Conservation (phyloP, 2,329 filamentous ascomycete genomes). For the Bipolaris gigantea region DNA sequence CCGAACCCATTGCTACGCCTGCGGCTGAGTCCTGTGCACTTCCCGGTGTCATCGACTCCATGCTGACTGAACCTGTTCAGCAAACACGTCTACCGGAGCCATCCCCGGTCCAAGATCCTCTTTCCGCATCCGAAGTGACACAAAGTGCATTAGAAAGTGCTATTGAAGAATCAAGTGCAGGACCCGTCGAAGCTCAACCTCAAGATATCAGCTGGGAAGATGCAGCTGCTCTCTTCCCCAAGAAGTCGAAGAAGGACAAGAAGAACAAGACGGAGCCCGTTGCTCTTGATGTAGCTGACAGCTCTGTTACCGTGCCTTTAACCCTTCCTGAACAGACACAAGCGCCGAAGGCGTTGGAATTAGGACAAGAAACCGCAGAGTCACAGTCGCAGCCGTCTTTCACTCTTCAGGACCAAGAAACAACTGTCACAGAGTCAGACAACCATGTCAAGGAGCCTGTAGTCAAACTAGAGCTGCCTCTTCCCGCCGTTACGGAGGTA, state of each 20-base stretch:
- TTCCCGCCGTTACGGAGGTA: neutral
- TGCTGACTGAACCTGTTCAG: neutral
- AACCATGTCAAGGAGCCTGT: neutral
- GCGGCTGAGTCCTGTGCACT: neutral
- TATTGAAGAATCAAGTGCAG: constrained; percentile 5
- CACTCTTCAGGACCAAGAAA: neutral
- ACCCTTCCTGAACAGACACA: constrained; percentile 2
- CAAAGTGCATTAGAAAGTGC: neutral
- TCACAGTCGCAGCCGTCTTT: neutral
- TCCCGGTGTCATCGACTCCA: neutral
- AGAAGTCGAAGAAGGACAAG: constrained; percentile 38
- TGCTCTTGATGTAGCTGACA: constrained; percentile 10
- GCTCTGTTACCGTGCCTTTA: neutral
- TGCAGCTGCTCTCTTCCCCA: constrained; percentile 16
- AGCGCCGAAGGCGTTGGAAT: neutral
- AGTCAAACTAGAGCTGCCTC: neutral
- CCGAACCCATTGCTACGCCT: neutral
- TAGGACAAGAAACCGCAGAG: neutral
- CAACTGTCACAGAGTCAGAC: neutral
- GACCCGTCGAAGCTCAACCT: constrained; percentile 6
- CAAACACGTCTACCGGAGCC: constrained; percentile 2
- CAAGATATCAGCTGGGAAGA: constrained; percentile 18
- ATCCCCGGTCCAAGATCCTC: neutral
- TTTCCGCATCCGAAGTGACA: neutral
- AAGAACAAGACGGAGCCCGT: constrained; percentile 27